phyloP scores from a whole-genome alignment of 345 rosid genomes.

The Citrus sp. region DNA sequence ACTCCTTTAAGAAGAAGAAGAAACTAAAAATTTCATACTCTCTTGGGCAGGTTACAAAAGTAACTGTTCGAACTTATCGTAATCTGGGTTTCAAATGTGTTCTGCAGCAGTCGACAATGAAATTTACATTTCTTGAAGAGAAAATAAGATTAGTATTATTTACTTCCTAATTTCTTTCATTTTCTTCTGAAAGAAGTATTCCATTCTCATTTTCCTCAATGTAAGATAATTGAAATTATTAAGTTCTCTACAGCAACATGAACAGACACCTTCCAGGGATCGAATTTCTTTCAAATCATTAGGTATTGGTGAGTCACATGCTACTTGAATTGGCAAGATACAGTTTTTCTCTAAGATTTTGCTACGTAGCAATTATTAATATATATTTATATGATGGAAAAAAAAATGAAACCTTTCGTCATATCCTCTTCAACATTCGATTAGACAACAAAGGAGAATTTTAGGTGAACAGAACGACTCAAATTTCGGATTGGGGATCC shows the following conservation, averaged over 20 bases:
- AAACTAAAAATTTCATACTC: background rate
- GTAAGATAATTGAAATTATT: background rate
- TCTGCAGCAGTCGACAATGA: background rate
- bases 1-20: background rate
- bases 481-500: constrained; percentile 36
- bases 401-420: background rate
- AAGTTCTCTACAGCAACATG: background rate
- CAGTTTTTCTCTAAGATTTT: background rate
- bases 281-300: background rate
- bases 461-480: constrained; percentile 7
- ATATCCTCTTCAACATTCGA: background rate
- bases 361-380: background rate
- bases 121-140: background rate
- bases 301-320: background rate
- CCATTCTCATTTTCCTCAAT: background rate
- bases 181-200: too few relatives aligned
- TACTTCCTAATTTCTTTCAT: background rate
- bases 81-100: background rate
- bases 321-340: background rate
- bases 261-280: background rate
- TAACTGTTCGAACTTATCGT: background rate
- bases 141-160: background rate
- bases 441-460: constrained; percentile 9
- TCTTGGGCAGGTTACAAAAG: background rate
- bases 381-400: background rate